These are phyloP conservation scores for Fusarium dlaminii DNA, from an alignment of 2,329 filamentous ascomycete species.

Conservation along the genomic window DNA sequence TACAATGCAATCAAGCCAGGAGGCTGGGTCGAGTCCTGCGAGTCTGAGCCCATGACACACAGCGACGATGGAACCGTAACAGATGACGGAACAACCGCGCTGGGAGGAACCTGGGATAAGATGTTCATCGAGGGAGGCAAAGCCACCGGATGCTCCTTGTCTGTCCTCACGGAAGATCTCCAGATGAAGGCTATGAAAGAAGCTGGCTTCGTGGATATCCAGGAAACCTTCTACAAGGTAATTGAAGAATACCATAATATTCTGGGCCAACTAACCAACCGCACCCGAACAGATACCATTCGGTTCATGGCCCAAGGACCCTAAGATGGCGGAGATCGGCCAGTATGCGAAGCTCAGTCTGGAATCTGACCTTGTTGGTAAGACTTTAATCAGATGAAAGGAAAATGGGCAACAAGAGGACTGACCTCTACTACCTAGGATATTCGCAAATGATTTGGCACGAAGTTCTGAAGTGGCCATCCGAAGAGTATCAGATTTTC, in stretches of 20 bases:
- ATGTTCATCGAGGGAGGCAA: constrained; percentile 14
- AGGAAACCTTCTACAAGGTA: constrained; percentile 1
- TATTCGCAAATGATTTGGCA: constrained; percentile 22
- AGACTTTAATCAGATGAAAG: background rate
- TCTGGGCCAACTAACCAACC: background rate
- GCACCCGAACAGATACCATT: background rate
- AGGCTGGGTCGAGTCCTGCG: constrained; percentile 13
- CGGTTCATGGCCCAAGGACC: constrained; percentile 11
- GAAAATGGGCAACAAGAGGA: background rate
- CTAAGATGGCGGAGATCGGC: constrained; percentile 4
- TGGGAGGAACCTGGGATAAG: constrained; percentile 7
- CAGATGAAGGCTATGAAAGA: constrained; percentile 12
- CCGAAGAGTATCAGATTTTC: constrained; percentile 8
- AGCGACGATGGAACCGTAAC: constrained; percentile 14
- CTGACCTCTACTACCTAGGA: background rate
- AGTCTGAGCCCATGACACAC: constrained; percentile 1
- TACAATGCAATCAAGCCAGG: constrained; percentile 6
- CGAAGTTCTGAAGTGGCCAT: constrained; percentile 13
- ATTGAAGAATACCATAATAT: background rate
- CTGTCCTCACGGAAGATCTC: background rate
- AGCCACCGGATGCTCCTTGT: background rate
- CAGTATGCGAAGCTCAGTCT: constrained; percentile 14
- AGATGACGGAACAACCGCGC: background rate
- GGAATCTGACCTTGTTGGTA: constrained; percentile 19
- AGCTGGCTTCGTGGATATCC: constrained; percentile 14